phyloP scores from a whole-genome alignment of 2,329 filamentous ascomycete species.

The Fusarium sp. region DNA sequence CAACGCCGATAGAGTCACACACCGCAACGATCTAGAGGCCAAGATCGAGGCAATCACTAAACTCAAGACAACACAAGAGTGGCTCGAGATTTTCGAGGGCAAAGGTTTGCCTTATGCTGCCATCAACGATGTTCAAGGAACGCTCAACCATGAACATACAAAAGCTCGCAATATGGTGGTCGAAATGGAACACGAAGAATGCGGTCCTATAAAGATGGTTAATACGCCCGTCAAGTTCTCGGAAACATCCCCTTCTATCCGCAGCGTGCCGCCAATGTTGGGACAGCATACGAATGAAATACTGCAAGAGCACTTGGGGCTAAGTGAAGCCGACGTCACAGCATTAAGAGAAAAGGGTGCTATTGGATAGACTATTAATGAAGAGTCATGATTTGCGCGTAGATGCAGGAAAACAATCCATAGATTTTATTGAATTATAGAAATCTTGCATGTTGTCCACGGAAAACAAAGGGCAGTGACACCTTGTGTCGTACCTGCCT shows the following conservation, averaged over 20 bases:
- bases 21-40: slow-evolving; percentile 81
- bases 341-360: slow-evolving; percentile 74
- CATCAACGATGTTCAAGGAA: slow-evolving; percentile 90
- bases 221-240: slow-evolving; percentile 97
- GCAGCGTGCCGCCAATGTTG: slow-evolving; percentile 83
- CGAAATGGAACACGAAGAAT: slow-evolving; percentile 83
- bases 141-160: slow-evolving; percentile 87
- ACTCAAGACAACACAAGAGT: slow-evolving; percentile 85
- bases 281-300: slow-evolving; percentile 90
- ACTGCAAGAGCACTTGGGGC: slow-evolving; percentile 70
- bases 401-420: background rate
- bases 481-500: background rate
- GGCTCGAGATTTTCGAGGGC: slow-evolving; percentile 89
- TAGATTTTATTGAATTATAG: background rate
- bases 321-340: slow-evolving; percentile 69
- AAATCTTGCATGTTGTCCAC: background rate
- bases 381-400: background rate
- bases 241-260: slow-evolving; percentile 79
- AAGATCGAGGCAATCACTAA: slow-evolving; percentile 81
- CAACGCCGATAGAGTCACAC: slow-evolving; percentile 72
- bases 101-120: slow-evolving; percentile 92
- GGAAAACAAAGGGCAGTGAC: slow-evolving; percentile 8
- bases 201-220: slow-evolving; percentile 88
- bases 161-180: slow-evolving; percentile 88
- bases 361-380: slow-evolving; percentile 60